A percentile compares a stretch with the other conserved stretches of the same genome.
Conservation (phyloP, 2,329 filamentous ascomycete genomes). For the Sporothrix brasiliensis region DNA sequence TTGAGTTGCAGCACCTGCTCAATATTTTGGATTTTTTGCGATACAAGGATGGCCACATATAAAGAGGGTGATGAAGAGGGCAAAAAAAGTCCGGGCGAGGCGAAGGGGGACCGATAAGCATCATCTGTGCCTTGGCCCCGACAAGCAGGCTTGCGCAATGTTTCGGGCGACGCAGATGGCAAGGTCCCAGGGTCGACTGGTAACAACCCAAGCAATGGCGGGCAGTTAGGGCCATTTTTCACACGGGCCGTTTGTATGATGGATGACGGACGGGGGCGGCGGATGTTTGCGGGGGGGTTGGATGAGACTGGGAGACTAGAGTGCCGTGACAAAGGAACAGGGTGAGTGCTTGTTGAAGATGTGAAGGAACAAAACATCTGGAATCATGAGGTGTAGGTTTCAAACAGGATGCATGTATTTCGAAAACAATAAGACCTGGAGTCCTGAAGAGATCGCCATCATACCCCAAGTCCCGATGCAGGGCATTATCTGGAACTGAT, state of each 20-base stretch:
- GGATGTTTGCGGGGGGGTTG: slow-evolving; percentile 1
- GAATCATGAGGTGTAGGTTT: not conserved
- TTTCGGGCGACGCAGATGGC: not conserved
- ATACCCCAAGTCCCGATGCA: not conserved
- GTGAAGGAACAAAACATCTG: not conserved
- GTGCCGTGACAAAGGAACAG: not conserved
- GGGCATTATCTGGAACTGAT: not conserved
- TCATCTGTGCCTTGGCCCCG: not conserved
- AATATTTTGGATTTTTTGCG: not conserved
- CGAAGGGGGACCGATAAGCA: not conserved
- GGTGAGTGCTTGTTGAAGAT: not conserved
- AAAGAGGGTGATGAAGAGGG: not conserved
- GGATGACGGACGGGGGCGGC: not conserved
- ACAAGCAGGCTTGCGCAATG: not conserved
- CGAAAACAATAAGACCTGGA: not conserved
- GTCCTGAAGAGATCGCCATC: not conserved
- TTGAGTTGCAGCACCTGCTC: not conserved
- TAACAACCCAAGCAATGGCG: not conserved
- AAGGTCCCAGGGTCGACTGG: not conserved
- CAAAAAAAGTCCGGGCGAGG: not conserved
- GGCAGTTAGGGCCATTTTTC: not conserved
- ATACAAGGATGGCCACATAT: not conserved
- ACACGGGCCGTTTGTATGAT: slow-evolving; percentile 10
- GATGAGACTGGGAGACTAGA: not conserved
- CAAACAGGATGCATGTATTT: not conserved